Evolutionary conservation across 345 rosid species (phyloP).

Genomic region (Eucalyptus tenuipes): DNA sequence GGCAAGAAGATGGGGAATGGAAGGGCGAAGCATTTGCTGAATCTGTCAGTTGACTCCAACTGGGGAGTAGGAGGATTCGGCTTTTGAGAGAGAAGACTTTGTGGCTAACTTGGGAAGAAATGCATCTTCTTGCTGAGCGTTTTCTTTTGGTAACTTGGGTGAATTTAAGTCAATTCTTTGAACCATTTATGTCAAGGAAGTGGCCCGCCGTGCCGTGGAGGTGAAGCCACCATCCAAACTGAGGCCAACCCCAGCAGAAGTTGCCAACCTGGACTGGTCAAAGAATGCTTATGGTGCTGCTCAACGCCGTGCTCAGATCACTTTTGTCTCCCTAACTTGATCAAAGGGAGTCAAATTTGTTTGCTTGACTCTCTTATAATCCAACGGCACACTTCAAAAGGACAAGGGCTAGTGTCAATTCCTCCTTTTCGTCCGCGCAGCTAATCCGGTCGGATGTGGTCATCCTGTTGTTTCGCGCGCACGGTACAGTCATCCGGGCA

Average conservation of each 20-base stretch:
- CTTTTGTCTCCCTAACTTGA: background rate
- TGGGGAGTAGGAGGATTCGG: background rate
- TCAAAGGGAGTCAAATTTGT: background rate
- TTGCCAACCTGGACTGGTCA: background rate
- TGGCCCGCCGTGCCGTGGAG: background rate
- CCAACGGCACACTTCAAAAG: background rate
- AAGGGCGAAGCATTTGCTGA: background rate
- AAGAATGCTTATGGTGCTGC: background rate
- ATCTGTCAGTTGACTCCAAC: background rate
- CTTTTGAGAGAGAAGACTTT: background rate
- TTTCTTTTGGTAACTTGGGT: background rate
- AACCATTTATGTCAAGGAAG: background rate
- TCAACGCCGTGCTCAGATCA: background rate
- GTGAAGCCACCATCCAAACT: background rate
- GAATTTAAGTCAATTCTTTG: background rate
- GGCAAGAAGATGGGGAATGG: background rate
- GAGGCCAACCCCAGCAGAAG: background rate
- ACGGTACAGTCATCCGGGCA: background rate
- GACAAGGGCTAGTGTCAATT: background rate
- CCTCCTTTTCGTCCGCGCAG: background rate
- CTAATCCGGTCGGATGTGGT: background rate
- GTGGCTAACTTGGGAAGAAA: background rate
- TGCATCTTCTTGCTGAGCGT: background rate
- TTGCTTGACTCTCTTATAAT: background rate
- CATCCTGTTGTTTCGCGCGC: background rate